These are phyloP conservation scores for Cryptococcus amylolentus DNA, from an alignment of 1,284 basidiomycete species.

Conservation along the genomic window DNA sequence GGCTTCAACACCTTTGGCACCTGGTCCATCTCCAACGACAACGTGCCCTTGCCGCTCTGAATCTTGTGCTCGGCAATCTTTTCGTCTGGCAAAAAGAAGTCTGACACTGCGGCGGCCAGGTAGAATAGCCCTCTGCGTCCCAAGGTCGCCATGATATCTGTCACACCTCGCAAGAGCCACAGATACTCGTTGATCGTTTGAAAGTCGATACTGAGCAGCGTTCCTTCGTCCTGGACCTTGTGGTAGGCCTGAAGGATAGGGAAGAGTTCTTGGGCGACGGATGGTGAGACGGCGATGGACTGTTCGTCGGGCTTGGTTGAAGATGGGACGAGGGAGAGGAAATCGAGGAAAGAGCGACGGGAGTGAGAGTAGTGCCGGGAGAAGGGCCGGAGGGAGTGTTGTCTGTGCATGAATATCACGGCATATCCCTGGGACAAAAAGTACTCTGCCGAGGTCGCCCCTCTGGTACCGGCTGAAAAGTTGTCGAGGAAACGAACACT, in stretches of 20 bases:
- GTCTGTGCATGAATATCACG: conserved; percentile 96
- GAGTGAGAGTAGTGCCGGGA: conserved; percentile 96
- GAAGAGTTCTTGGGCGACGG: conserved; percentile 60
- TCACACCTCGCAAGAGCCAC: conserved; percentile 81
- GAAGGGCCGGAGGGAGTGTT: conserved; percentile 95
- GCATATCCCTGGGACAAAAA: conserved; percentile 89
- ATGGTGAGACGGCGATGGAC: conserved; percentile 63
- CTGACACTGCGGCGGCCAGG: conserved; percentile 93
- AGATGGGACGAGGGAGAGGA: conserved; percentile 68
- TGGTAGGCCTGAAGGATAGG: conserved; percentile 79
- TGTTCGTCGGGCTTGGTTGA: conserved; percentile 4
- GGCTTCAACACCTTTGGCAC: conserved; percentile 94
- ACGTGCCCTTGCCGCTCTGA: conserved; percentile 87
- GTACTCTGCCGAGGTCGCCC: conserved; percentile 96
- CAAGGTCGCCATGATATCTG: conserved; percentile 57
- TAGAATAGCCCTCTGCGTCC: conserved; percentile 84
- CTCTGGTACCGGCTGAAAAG: conserved; percentile 97
- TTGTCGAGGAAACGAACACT: conserved; percentile 98
- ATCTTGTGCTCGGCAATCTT: conserved; percentile 96
- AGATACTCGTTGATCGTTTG: conserved; percentile 96
- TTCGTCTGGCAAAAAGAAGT: conserved; percentile 91
- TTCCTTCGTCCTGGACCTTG: conserved; percentile 65
- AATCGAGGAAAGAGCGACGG: conserved; percentile 94
- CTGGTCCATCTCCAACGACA: conserved; percentile 97
- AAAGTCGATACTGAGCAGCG: conserved; percentile 81